Evolutionary conservation across 2,329 filamentous ascomycete species (phyloP).

Genomic region (Curvularia sp.): DNA sequence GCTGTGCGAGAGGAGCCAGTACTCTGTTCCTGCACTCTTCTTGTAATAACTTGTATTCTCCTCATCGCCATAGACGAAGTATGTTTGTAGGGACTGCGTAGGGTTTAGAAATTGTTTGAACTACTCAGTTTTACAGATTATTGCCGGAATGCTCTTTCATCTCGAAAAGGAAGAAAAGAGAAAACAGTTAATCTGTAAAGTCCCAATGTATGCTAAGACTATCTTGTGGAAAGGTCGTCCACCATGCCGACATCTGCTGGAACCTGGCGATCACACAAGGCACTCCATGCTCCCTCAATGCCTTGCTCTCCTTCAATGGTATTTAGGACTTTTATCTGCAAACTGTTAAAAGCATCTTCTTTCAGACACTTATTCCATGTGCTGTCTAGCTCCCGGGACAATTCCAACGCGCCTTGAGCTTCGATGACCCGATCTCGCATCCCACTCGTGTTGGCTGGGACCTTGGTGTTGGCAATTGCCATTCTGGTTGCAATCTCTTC

Average conservation of each 20-base stretch:
- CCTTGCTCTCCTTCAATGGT: neutral
- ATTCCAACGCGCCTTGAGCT: neutral
- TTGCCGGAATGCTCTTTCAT: too few relatives aligned
- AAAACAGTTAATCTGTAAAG: too few relatives aligned
- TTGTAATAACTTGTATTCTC: too few relatives aligned
- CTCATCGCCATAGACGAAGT: too few relatives aligned
- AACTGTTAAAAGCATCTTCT: neutral
- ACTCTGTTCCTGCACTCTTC: too few relatives aligned
- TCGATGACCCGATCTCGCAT: constrained; percentile 5
- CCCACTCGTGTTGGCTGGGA: neutral
- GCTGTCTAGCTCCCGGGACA: neutral
- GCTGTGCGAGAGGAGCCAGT: too few relatives aligned
- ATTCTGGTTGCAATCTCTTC: neutral
- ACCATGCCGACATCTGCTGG: neutral
- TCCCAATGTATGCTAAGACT: too few relatives aligned
- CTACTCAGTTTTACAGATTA: too few relatives aligned
- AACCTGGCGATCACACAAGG: constrained; percentile 1
- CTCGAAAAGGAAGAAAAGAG: too few relatives aligned
- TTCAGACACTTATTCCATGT: constrained; percentile 1
- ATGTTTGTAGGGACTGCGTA: too few relatives aligned
- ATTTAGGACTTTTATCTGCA: neutral
- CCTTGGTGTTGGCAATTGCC: neutral
- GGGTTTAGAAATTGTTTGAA: too few relatives aligned
- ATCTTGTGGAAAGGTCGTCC: neutral
- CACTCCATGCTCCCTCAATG: constrained; percentile 4